Base-by-base conservation (phyloP, 176 grass and related monocot species). In the Puccinellia tenuiflora region DNA sequence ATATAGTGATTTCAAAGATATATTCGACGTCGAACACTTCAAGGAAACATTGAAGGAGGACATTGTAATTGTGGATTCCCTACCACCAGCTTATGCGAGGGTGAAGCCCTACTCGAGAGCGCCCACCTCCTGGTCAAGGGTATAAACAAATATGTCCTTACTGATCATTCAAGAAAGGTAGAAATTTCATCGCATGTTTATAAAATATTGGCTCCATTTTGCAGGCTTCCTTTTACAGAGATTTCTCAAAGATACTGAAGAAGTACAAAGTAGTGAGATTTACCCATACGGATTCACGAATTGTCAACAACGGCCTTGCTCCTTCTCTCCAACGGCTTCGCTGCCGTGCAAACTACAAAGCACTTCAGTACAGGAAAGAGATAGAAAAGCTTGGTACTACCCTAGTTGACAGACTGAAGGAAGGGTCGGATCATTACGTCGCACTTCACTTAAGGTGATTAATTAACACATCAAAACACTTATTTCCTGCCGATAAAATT, bases 401-500 rank as follows among this genome's bases (percentile, higher is more conserved):
- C 33, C 55, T 94, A 10, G 82, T 97, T 21, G 39, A 86, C 9
- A 88, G 91, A 68, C 62, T 97, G 15, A 89, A 85, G 29, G 86
- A 88, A 11, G 83, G 65, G 2, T 60, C 64, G 0, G 81, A 84
- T 18, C 91, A 86, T 37, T 97, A 91, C 75, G 86, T 97, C 43
- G 91, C 91, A 21, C 91, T 97, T 46, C 94, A 97, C 84, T 39
- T 97, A 35, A 91, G 94, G 91, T 91, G 74, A 54, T 42, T 67
- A 17, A 47, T 48, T 51, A 11, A 37, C 67, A 57, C 45, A 20
- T 35, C 33, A 51, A 55, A 72, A 40, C 6, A 17, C 54, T 79
- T n/a, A 14, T 72, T 62, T 54, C 50, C 7, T 70, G 11, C 64
- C 48, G 46, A 52, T 0, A 61, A 61, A 30, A 0, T 37, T 10